Evolutionary conservation across 2,329 filamentous ascomycete genomes (phyloP), one percentile per base, ranked within the genome.

Genomic region (Colletotrichum sp.): DNA sequence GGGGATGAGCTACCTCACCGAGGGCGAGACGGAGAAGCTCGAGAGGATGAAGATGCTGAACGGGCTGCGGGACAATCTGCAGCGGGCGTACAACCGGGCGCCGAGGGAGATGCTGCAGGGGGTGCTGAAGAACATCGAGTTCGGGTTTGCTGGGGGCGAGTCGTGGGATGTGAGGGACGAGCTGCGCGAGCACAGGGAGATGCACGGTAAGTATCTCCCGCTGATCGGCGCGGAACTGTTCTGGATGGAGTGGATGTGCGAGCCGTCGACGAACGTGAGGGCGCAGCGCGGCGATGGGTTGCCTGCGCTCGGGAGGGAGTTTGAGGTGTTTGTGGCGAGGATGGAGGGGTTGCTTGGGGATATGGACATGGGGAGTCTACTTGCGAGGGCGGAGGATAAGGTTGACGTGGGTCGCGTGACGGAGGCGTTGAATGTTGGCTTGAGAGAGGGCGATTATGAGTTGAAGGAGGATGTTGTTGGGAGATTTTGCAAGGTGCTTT

Each of bases 291-390:
- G 60, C 56, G 55, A 55, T 52, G 70, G 75, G 18, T 64, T 78
- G 67, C 70, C 75, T 10, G 15, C 69, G 13, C 27, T 71, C 5
- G 67, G 64, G 15, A 22, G 52, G 34, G 27, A 48, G 18, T 85
- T 82, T 70, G 78, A 78, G 16, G 78, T 81, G 25, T 86, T 86
- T 75, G 80, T 80, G 4, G 77, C 75, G 15, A 79, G 83, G 16
- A 76, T 86, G 62, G 78, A 82, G 77, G 78, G 78, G 64, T 66
- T 85, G 18, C 77, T 86, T 61, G 79, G 83, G 48, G 81, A 85
- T 55, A 74, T 66, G 52, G 61, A 71, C 48, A 36, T n/a, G 34
- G 74, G 72, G 64, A 34, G 77, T 73, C 25, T 85, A 84, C 70
- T 77, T 76, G 74, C 70, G n/a, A 18, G 6, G 30, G 27, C 58